These are phyloP conservation scores for Blakeslea trispora DNA, from an alignment of 371 early-diverging fungal genomes.

Conservation along the genomic window DNA sequence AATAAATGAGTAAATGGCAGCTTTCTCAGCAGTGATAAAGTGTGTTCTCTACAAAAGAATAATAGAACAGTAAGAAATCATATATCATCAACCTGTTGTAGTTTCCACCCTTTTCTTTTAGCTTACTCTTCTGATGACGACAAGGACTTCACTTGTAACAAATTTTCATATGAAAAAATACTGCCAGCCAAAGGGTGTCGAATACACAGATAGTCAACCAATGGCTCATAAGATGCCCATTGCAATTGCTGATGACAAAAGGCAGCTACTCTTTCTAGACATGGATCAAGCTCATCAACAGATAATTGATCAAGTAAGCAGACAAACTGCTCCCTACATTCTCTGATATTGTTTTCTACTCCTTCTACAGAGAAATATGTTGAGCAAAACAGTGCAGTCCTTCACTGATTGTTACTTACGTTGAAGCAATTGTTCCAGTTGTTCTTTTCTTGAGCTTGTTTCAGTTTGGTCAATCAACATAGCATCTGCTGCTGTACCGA, in stretches of 20 bases:
- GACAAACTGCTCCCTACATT: constrained; percentile 16
- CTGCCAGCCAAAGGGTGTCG: constrained; percentile 52
- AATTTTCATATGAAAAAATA: constrained; percentile 36
- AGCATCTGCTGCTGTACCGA: constrained; percentile 7
- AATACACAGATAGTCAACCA: constrained; percentile 41
- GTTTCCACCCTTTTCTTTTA: too few relatives aligned
- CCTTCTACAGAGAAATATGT: not conserved
- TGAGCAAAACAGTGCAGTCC: not conserved
- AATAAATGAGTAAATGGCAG: constrained; percentile 45
- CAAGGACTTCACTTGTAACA: constrained; percentile 18
- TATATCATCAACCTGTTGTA: not conserved
- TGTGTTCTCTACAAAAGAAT: constrained; percentile 10
- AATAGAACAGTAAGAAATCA: not conserved
- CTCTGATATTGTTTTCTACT: constrained; percentile 4
- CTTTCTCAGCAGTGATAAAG: constrained; percentile 26
- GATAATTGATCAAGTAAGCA: constrained; percentile 23
- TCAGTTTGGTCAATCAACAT: not conserved
- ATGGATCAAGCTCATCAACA: constrained; percentile 20
- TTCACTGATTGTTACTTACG: constrained; percentile 3
- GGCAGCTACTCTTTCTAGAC: constrained; percentile 18
- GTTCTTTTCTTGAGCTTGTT: not conserved
- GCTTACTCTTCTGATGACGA: too few relatives aligned
- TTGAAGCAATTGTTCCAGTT: constrained; percentile 8
- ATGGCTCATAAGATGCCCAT: constrained; percentile 32
- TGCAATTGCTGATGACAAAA: constrained; percentile 23